Evolutionary conservation across 2,329 filamentous ascomycete species (phyloP).

Genomic region (Aureobasidium namibiae): DNA sequence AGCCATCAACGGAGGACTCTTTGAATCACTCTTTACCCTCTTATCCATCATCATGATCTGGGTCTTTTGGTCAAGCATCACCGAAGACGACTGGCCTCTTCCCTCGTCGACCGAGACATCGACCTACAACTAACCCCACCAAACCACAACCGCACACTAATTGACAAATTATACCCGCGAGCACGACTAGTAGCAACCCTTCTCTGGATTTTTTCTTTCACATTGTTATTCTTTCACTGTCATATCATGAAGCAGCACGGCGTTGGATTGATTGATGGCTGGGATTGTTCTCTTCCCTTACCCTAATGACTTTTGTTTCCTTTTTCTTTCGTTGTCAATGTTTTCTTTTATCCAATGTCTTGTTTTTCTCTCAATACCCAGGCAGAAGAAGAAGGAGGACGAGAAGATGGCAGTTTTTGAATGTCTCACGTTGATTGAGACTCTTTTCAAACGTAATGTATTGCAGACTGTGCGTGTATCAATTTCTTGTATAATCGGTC

Average conservation of each 20-base stretch:
- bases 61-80: conserved; percentile 98
- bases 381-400: conserved; percentile 2
- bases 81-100: conserved; percentile 92
- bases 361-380: conserved; percentile 6
- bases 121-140: background rate
- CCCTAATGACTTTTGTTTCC: conserved; percentile 5
- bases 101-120: conserved; percentile 29
- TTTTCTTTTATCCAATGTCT: conserved; percentile 5
- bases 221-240: no score
- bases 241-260: conserved; percentile 11
- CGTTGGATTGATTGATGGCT: conserved; percentile 5
- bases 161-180: background rate
- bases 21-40: conserved; percentile 88
- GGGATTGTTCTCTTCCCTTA: background rate
- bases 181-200: background rate
- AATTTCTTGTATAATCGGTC: background rate
- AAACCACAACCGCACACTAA: background rate
- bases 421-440: background rate
- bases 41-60: conserved; percentile 75
- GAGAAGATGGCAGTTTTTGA: background rate
- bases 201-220: background rate
- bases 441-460: background rate
- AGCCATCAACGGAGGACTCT: conserved; percentile 86
- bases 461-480: no score
- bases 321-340: conserved; percentile 6